Evolutionary conservation across 768 basidiomycete genomes (phyloP).

Genomic region (Favolaschia claudopus): DNA sequence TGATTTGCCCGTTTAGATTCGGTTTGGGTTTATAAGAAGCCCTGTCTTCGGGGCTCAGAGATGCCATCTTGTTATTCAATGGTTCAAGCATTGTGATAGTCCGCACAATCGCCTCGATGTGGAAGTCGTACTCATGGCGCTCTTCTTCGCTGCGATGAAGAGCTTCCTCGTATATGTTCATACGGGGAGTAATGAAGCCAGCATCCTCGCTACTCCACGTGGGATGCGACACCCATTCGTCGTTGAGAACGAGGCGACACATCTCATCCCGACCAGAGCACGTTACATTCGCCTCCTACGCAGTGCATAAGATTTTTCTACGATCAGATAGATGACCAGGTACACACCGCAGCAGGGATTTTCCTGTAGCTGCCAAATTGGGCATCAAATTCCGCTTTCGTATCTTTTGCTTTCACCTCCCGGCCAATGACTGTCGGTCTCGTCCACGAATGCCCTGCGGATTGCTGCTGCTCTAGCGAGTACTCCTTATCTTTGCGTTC

Average conservation of each 20-base stretch:
- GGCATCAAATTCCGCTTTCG: slow-evolving; percentile 70
- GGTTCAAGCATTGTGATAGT: slow-evolving; percentile 94
- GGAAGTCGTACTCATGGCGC: slow-evolving; percentile 98
- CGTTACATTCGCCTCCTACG: slow-evolving; percentile 86
- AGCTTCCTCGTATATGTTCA: slow-evolving; percentile 97
- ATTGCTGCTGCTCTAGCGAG: slow-evolving; percentile 56
- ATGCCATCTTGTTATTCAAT: slow-evolving; percentile 84
- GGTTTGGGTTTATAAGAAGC: slow-evolving; percentile 86
- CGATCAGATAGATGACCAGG: neutral
- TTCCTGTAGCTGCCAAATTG: slow-evolving; percentile 91
- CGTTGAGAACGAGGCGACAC: slow-evolving; percentile 95
- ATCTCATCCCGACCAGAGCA: slow-evolving; percentile 98
- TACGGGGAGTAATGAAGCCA: slow-evolving; percentile 88
- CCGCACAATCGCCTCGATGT: slow-evolving; percentile 93
- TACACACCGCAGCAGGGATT: slow-evolving; percentile 77
- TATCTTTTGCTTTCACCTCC: slow-evolving; percentile 51
- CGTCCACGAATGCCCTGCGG: slow-evolving; percentile 56
- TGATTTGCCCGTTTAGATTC: slow-evolving; percentile 85
- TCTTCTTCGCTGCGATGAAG: slow-evolving; percentile 97
- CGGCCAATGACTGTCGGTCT: slow-evolving; percentile 53
- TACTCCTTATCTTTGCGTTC: slow-evolving; percentile 70
- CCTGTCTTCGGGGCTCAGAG: slow-evolving; percentile 81
- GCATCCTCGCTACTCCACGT: slow-evolving; percentile 95
- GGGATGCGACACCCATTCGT: slow-evolving; percentile 98
- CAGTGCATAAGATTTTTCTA: neutral